Evolutionary conservation across 192 early-diverging fungal genomes (phyloP).

Genomic region (Polychytrium aggregatum): DNA sequence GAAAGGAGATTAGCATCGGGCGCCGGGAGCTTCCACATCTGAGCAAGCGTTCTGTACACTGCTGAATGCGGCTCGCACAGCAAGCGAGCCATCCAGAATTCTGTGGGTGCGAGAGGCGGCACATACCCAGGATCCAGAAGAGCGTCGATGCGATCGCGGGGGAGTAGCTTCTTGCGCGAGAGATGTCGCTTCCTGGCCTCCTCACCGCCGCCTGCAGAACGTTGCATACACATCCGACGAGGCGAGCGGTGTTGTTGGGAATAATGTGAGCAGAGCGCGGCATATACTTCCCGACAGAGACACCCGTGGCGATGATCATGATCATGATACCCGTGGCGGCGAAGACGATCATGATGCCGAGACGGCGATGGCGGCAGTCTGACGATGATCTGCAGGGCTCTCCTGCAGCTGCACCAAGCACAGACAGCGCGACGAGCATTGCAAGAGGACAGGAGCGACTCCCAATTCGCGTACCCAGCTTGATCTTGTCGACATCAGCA

Average conservation of each 20-base stretch:
- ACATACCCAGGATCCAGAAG: conserved; percentile 62
- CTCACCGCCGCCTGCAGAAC: conserved; percentile 63
- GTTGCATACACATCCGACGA: background rate
- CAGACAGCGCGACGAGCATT: no score
- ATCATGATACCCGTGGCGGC: no score
- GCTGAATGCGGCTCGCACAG: conserved; percentile 1
- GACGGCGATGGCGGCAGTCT: no score
- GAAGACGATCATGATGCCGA: no score
- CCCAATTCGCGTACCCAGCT: conserved; percentile 47
- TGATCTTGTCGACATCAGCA: conserved; percentile 53
- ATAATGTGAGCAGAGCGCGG: no score
- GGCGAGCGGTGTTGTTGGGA: no score
- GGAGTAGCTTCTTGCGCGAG: conserved; percentile 74
- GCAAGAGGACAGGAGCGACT: no score
- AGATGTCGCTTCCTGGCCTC: conserved; percentile 75
- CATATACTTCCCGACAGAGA: no score
- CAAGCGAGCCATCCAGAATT: background rate
- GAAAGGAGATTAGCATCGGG: background rate
- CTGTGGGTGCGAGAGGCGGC: no score
- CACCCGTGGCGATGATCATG: no score
- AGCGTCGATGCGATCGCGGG: conserved; percentile 77
- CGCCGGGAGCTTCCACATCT: background rate
- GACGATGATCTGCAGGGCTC: no score
- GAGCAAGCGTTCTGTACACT: background rate
- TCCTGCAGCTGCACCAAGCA: no score